phyloP scores from a whole-genome alignment of 2,329 filamentous ascomycete species.

The Thelonectria blattea region DNA sequence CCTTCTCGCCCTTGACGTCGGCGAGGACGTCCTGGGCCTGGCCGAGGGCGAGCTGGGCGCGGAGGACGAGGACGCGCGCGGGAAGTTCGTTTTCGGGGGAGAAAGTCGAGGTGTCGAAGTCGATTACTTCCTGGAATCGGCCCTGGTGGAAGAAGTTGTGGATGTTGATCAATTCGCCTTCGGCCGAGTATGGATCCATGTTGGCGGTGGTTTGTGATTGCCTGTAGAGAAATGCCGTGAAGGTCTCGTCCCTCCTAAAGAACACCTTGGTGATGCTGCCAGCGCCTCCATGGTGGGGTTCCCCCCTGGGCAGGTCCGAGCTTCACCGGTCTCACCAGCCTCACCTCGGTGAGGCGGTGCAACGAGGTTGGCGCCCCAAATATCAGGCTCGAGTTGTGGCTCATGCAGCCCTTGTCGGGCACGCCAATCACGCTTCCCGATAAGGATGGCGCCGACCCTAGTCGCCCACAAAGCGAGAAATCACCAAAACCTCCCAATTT shows the following conservation, averaged over 20 bases:
- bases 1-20: slow-evolving; percentile 68
- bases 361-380: slow-evolving; percentile 28
- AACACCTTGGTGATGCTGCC: slow-evolving; percentile 41
- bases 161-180: slow-evolving; percentile 75
- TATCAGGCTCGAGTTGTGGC: slow-evolving; percentile 38
- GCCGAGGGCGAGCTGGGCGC: slow-evolving; percentile 83
- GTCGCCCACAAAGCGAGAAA: slow-evolving; percentile 53
- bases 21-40: slow-evolving; percentile 75
- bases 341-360: slow-evolving; percentile 32
- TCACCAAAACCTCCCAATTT: slow-evolving; percentile 52
- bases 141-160: slow-evolving; percentile 77
- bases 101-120: slow-evolving; percentile 82
- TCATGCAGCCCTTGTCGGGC: slow-evolving; percentile 30
- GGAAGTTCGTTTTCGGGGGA: slow-evolving; percentile 79
- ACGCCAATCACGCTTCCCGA: slow-evolving; percentile 40
- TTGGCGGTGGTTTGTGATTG: slow-evolving; percentile 38
- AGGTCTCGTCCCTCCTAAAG: slow-evolving; percentile 34
- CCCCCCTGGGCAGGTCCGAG: slow-evolving; percentile 35
- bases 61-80: slow-evolving; percentile 78
- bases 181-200: slow-evolving; percentile 75
- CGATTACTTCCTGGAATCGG: slow-evolving; percentile 84
- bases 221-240: slow-evolving; percentile 23
- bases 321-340: slow-evolving; percentile 25
- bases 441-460: slow-evolving; percentile 48
- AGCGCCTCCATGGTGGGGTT: slow-evolving; percentile 37